phyloP scores from a whole-genome alignment of 495 filamentous ascomycete genomes.

The Aspergillus funiculosus region DNA sequence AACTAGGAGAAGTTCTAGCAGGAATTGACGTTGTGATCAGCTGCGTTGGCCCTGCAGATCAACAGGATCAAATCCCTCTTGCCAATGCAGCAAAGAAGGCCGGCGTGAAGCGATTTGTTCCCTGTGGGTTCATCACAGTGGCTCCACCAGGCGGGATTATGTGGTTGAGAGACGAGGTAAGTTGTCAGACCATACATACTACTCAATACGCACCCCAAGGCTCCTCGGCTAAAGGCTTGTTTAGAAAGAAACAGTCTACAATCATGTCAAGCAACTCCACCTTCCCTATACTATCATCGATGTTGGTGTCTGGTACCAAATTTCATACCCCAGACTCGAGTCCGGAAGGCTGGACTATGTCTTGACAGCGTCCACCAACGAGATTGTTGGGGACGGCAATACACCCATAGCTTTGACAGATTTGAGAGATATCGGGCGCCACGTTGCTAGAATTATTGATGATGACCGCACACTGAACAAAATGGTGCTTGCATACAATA shows the following conservation, averaged over 20 bases:
- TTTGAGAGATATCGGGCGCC: slow-evolving; percentile 50
- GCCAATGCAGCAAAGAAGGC: slow-evolving; percentile 51
- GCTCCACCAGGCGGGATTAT: slow-evolving; percentile 44
- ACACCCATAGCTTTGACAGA: slow-evolving; percentile 46
- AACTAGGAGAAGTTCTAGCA: slow-evolving; percentile 40
- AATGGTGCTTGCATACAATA: slow-evolving; percentile 49
- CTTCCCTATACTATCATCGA: slow-evolving; percentile 59
- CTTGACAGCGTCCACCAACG: slow-evolving; percentile 38
- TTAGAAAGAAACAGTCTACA: slow-evolving; percentile 52
- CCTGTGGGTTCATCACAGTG: slow-evolving; percentile 49
- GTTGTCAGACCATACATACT: slow-evolving; percentile 2
- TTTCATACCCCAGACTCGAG: slow-evolving; percentile 45
- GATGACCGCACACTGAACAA: slow-evolving; percentile 55
- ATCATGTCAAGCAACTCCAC: slow-evolving; percentile 46
- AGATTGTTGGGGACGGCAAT: slow-evolving; percentile 48
- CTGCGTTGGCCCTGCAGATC: slow-evolving; percentile 41
- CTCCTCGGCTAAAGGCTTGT: not conserved
- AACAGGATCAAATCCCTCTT: slow-evolving; percentile 47
- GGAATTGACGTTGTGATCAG: slow-evolving; percentile 52
- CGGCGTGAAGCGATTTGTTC: slow-evolving; percentile 54
- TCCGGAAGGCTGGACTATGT: slow-evolving; percentile 51
- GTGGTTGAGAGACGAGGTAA: slow-evolving; percentile 44
- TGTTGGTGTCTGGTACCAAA: slow-evolving; percentile 56
- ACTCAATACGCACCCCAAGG: too few species aligned
- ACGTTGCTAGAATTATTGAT: slow-evolving; percentile 49